Evolutionary conservation across 768 basidiomycete genomes (phyloP), one percentile per base, ranked within the genome.

Genomic region (Coprinopsis marcescibilis): DNA sequence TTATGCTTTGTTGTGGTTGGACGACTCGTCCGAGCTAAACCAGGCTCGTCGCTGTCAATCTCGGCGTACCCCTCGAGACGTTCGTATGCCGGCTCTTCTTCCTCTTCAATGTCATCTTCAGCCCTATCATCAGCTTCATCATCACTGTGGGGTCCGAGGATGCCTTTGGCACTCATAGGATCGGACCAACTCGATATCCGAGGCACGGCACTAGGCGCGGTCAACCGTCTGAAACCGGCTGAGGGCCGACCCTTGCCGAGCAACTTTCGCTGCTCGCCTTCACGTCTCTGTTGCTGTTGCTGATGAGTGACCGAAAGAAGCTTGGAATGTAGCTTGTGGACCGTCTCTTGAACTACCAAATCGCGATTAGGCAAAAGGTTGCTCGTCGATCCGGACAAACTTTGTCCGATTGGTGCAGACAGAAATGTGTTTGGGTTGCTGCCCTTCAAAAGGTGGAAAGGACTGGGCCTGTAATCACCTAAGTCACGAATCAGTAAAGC

Each of bases 381-480:
- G 10, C 25, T 30, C 24, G 41, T 43, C 11, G 41, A 43, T 11
- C 26, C 19, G 4, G 41, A 13, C 7, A 43, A 17, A 4, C 26
- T 27, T 30, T 43, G 41, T 13, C 41, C 41, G 4, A 43, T 43
- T 14, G 42, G 43, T 43, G 35, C 32, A 43, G 50, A 44, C 15
- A 39, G 20, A 3, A 29, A 51, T 8, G 11, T 39, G 35, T 40
- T 3, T 15, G 26, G 19, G 30, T 20, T 39, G 8, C 49, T 41
- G 34, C 41, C 43, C 35, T 50, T 19, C 33, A 55, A 34, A 49
- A 60, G 46, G 37, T 57, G 57, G 46, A 67, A 64, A 13, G 60
- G 63, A 51, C 53, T 64, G 19, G 56, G 58, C 32, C 54, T 56
- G 38, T 61, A 53, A 44, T 67, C 65, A 48, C 62, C 63, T 66